A percentile compares a stretch with the other conserved stretches of the same genome.
Conservation (phyloP, 2,329 filamentous ascomycete species). For the Trichoderma guizhouense region DNA sequence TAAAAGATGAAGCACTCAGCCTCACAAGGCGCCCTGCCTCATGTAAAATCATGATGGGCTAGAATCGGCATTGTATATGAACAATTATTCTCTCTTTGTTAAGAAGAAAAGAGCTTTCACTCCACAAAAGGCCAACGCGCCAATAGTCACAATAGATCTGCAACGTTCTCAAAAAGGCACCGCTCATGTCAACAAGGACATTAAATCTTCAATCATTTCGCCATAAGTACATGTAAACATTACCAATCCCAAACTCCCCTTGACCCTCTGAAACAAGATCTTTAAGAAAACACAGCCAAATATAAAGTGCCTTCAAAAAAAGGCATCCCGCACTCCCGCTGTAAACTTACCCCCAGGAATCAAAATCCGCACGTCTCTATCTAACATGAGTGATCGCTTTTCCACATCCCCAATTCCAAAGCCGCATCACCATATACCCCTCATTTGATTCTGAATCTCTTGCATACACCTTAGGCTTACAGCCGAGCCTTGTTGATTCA, state of each 20-base stretch:
- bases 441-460: not conserved
- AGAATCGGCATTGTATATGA: not conserved
- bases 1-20: not conserved
- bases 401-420: not conserved
- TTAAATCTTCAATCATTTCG: not conserved
- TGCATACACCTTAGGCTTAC: not conserved
- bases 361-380: constrained; percentile 1
- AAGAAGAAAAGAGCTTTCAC: not conserved
- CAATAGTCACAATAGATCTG: not conserved
- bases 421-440: not conserved
- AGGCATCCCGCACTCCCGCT: not conserved
- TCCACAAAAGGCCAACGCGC: not conserved
- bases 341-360: not conserved
- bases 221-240: not conserved
- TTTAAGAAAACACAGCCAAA: not conserved
- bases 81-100: not conserved
- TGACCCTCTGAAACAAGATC: not conserved
- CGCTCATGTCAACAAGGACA: not conserved
- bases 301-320: not conserved
- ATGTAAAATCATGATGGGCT: not conserved
- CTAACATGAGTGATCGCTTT: constrained; percentile 13
- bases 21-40: not conserved
- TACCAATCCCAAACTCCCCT: not conserved
- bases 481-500: not conserved
- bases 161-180: not conserved